A percentile compares a stretch with the other conserved stretches of the same genome.
Conservation (phyloP, 2,329 filamentous ascomycete species). For the Endocalyx cinctus region DNA sequence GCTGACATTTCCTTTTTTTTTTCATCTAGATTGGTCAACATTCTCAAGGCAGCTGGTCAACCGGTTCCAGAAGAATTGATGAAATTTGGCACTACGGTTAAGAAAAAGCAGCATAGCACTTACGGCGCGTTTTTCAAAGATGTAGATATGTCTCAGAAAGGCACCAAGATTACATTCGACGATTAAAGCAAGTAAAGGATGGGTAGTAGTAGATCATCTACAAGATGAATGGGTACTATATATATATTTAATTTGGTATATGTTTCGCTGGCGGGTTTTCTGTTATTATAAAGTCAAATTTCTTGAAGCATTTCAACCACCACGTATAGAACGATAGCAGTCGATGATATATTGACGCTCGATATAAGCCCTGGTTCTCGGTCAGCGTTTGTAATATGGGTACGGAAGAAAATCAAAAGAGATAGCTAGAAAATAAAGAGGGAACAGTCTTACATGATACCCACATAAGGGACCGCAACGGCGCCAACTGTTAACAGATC, state of each 20-base stretch:
- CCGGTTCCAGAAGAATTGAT: conserved; percentile 83
- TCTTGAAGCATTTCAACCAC: conserved; percentile 15
- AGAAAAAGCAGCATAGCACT: conserved; percentile 95
- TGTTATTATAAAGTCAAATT: conserved; percentile 3
- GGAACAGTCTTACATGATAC: conserved; percentile 53
- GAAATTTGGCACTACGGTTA: conserved; percentile 96
- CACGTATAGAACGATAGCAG: conserved; percentile 42
- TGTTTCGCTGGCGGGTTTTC: background rate
- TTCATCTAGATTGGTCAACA: conserved; percentile 92
- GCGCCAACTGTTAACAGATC: conserved; percentile 45
- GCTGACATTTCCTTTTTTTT: background rate
- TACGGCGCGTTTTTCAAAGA: conserved; percentile 97
- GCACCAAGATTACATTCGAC: conserved; percentile 91
- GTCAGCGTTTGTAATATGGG: conserved; percentile 11
- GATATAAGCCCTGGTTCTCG: conserved; percentile 40
- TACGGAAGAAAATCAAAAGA: conserved; percentile 11
- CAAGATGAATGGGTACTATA: background rate
- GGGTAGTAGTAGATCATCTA: background rate
- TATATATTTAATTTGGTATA: background rate
- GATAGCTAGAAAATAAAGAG: conserved; percentile 3
- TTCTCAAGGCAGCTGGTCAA: conserved; percentile 89
- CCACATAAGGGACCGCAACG: conserved; percentile 47
- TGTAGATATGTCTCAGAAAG: conserved; percentile 74
- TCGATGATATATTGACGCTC: conserved; percentile 51
- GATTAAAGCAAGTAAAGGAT: conserved; percentile 11